Conservation (phyloP, 148 eudicot genomes). For the Arbutus unedo region DNA sequence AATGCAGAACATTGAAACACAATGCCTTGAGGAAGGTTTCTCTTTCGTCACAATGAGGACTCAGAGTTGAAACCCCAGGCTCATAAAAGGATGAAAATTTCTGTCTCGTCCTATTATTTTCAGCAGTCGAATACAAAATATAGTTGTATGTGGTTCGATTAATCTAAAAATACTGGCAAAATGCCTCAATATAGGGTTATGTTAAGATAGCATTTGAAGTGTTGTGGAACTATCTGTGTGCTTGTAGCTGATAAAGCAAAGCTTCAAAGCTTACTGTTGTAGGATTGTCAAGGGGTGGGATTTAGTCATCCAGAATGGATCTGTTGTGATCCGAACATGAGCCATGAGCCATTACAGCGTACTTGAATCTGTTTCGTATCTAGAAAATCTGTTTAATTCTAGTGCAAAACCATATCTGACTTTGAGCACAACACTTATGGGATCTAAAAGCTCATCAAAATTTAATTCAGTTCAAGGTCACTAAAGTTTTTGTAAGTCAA, state of each 20-base stretch:
- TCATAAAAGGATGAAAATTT: not conserved
- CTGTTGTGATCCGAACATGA: no score
- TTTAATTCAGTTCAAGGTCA: no score
- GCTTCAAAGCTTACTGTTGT: not conserved
- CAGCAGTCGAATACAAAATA: not conserved
- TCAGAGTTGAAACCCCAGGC: not conserved
- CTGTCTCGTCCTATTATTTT: not conserved
- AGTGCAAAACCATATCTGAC: no score
- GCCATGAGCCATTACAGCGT: no score
- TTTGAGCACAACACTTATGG: no score
- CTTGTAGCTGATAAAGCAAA: not conserved
- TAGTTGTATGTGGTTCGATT: not conserved
- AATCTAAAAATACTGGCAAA: not conserved
- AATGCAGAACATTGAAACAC: constrained; percentile 66
- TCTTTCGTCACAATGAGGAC: constrained; percentile 19
- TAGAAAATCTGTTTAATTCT: no score
- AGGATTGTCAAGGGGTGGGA: no score
- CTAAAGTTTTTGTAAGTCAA: no score
- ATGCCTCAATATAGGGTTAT: not conserved
- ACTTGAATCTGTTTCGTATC: no score
- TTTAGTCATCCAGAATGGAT: no score
- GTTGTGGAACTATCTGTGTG: not conserved
- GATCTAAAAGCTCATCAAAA: no score
- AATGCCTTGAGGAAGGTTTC: constrained; percentile 71
- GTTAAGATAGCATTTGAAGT: not conserved